These are phyloP conservation scores for Fusarium euwallaceae DNA, from an alignment of 2,329 filamentous ascomycete genomes.

Conservation along the genomic window DNA sequence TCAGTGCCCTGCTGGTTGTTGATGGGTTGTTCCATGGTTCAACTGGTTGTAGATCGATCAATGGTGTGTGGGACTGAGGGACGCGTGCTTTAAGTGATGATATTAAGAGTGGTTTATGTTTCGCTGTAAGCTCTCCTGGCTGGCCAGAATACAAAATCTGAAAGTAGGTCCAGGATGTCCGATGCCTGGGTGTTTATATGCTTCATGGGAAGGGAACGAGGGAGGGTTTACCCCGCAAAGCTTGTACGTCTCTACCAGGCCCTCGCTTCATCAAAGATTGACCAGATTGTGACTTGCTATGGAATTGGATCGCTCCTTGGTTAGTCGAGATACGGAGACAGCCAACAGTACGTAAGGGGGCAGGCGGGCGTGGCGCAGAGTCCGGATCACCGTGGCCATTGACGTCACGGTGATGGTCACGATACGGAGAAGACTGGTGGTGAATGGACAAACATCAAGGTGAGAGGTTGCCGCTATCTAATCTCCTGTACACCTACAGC, in stretches of 20 bases:
- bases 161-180: background rate
- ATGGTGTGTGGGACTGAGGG: background rate
- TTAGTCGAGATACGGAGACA: slow-evolving; percentile 9
- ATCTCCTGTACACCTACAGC: slow-evolving; percentile 16
- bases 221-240: slow-evolving; percentile 47
- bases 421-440: slow-evolving; percentile 19
- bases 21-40: slow-evolving; percentile 44
- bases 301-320: background rate
- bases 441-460: slow-evolving; percentile 16
- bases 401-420: slow-evolving; percentile 49
- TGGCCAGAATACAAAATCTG: background rate
- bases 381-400: slow-evolving; percentile 40
- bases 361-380: slow-evolving; percentile 31
- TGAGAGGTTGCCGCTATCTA: slow-evolving; percentile 27
- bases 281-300: slow-evolving; percentile 6
- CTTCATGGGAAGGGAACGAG: slow-evolving; percentile 14
- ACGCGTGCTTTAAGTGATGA: background rate
- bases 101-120: background rate
- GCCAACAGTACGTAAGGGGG: slow-evolving; percentile 16
- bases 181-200: slow-evolving; percentile 34
- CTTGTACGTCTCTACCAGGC: slow-evolving; percentile 16
- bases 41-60: background rate
- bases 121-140: background rate
- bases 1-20: slow-evolving; percentile 43
- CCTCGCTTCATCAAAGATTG: background rate